Evolutionary conservation across 805 yeast species (phyloP), one percentile per base, ranked within the genome.

Genomic region (Yarrowia phangngaensis): DNA sequence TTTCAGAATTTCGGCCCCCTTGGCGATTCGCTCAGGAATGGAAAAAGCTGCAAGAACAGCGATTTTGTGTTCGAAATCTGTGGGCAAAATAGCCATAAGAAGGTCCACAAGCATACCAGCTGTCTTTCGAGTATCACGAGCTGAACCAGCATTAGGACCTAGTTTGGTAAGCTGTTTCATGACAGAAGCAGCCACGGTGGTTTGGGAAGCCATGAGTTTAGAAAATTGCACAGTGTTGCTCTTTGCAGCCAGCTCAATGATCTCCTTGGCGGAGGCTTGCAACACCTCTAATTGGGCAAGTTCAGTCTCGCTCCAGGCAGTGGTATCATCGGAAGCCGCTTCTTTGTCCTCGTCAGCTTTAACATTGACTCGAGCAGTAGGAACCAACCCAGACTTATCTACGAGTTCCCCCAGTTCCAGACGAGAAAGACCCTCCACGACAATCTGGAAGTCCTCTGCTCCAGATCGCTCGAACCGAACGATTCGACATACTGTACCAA

Each of bases 71-170:
- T 51, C 55, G 20, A 51, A 55, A 3, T 58, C 55, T 19, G 66
- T 56, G 9, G 69, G 69, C 23, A 67, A 54, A 20, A 67, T 55
- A 4, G 68, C 59, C 12, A 61, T 62, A 19, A 67, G 54, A 23
- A 67, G 49, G 50, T 68, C 71, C 1, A 66, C 64, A 17, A 67
- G 52, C 31, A 53, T 51, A 4, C 63, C 62, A 3, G 69, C 55
- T 3, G 60, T 55, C 31, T 53, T 49, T 12, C 51, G 51, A 8
- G 51, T 50, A 33, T 53, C 36, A 12, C 34, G 32, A 7, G 26
- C 34, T 8, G 47, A 40, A 4, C 47, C 47, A 8, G 31, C 23
- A 24, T 13, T 27, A 16, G 33, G 31, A 7, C 49, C 49, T 23
- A 41, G 51, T 40, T 29, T 53, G 50, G 36, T 53, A 38, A 26